Base-by-base conservation (phyloP, 495 filamentous ascomycete species). In the Arthonia radiata region DNA sequence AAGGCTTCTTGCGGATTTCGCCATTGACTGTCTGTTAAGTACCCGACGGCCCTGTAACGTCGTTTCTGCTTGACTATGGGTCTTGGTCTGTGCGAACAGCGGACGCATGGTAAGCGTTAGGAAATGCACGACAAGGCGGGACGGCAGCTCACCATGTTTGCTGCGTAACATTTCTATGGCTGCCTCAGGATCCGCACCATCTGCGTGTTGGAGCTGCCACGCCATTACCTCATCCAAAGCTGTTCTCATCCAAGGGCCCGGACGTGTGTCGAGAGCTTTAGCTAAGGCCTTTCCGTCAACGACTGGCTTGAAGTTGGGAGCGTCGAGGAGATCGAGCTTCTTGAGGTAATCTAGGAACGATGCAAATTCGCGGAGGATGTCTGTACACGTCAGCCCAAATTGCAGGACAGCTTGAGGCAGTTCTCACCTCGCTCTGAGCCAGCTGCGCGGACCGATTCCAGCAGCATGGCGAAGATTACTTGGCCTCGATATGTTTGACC, bases 161-260 rank as follows among this genome's bases (percentile, higher is more conserved):
- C 28, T 42, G 22, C 43, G 32, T 11, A 86, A 57, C 38, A 70
- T 66, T 33, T 76, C 64, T 31, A 90, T 52, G 4, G 58, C 77
- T 13, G 53, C 59, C 4, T 55, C 42, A 11, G 67, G 56, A 28
- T 74, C 66, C 4, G 51, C 55, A 4, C 46, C 48, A 2, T 61
- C 61, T 2, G 81, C 78, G 42, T 93, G 64, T 17, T 71, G 53
- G 15, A 94, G 53, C 50, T 94, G 89, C 77, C 80, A 93, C 30
- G 64, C 62, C 43, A 86, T 57, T 16, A 68, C 65, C 10, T 71
- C 48, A 5, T 75, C 65, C 24, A 86, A 40, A 9, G 78, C 80
- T 30, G 51, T 49, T 31, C 61, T 59, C 57, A 80, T 64, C 83
- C 83, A 94, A 9, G 55, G 66, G 4, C 86, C 86, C 2, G 66